Conservation (phyloP, 2,329 filamentous ascomycete species). For the Fusarium sp. region DNA sequence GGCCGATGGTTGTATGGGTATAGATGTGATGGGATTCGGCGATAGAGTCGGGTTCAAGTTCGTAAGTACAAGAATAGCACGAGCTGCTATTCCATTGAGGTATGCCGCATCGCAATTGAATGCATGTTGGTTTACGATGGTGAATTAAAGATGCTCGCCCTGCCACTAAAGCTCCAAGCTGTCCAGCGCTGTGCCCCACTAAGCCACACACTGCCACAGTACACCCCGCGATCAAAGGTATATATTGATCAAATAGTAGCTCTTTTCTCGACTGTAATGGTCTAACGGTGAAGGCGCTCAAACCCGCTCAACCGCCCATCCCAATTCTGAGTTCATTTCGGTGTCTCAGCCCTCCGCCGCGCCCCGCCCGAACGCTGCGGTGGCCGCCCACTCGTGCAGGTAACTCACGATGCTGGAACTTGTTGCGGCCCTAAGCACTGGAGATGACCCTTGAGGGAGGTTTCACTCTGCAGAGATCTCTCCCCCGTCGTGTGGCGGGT, state of each 20-base stretch:
- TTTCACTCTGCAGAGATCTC: conserved; percentile 80
- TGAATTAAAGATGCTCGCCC: conserved; percentile 1
- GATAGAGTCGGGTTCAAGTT: not conserved
- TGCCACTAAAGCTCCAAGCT: conserved; percentile 8
- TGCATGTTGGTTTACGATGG: conserved; percentile 3
- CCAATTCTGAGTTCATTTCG: conserved; percentile 59
- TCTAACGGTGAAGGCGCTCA: conserved; percentile 72
- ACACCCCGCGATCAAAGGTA: conserved; percentile 1
- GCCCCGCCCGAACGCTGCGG: conserved; percentile 80
- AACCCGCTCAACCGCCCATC: conserved; percentile 63
- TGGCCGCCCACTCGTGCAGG: conserved; percentile 76
- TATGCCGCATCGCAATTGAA: not conserved
- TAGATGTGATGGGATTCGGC: too few relatives aligned
- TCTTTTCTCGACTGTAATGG: conserved; percentile 71
- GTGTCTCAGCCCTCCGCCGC: conserved; percentile 67
- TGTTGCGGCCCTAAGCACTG: conserved; percentile 74
- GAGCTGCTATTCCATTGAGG: not conserved
- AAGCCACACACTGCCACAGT: not conserved
- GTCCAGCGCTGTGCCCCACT: not conserved
- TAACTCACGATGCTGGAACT: conserved; percentile 74
- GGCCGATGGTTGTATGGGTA: not conserved
- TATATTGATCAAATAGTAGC: conserved; percentile 45
- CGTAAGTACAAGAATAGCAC: not conserved
- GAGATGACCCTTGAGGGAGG: conserved; percentile 79
- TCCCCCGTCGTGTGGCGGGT: conserved; percentile 79